These are phyloP conservation scores for Pharus latifolius DNA, from an alignment of 176 grass and related monocot genomes.

Conservation along the genomic window DNA sequence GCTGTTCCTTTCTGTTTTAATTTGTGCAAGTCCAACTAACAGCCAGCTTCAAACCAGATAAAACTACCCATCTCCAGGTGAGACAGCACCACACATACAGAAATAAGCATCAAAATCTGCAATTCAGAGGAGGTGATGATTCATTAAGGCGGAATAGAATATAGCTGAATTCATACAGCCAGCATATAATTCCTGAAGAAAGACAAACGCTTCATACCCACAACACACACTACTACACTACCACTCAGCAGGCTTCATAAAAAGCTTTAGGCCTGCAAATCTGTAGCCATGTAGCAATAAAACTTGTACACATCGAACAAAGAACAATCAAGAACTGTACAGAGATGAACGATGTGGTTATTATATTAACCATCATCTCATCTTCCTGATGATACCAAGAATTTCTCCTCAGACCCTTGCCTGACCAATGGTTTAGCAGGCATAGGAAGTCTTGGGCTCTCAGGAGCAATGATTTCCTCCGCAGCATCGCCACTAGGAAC, in stretches of 20 bases:
- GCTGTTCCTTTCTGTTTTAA: not conserved
- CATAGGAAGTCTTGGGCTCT: conserved; percentile 20
- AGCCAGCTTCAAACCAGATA: not conserved
- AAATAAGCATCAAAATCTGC: not conserved
- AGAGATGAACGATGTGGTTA: conserved; percentile 14
- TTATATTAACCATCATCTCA: conserved; percentile 19
- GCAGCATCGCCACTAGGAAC: not conserved
- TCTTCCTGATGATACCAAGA: conserved; percentile 55
- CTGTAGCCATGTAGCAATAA: conserved; percentile 16
- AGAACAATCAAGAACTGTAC: conserved; percentile 46
- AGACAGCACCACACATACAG: not conserved
- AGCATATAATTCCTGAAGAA: not conserved
- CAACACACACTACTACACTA: conserved; percentile 9
- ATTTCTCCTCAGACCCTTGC: conserved; percentile 39
- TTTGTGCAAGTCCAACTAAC: not conserved
- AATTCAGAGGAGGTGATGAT: not conserved
- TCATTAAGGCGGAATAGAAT: not conserved
- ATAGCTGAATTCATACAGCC: not conserved
- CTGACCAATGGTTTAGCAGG: not conserved
- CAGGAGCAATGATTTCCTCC: not conserved
- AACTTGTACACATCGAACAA: conserved; percentile 27
- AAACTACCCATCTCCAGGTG: not conserved
- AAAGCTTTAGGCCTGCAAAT: conserved; percentile 41
- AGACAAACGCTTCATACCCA: not conserved
- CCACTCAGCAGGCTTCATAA: conserved; percentile 42